phyloP scores from a whole-genome alignment of 2,329 filamentous ascomycete genomes.

The Proliferodiscus dingleyae region DNA sequence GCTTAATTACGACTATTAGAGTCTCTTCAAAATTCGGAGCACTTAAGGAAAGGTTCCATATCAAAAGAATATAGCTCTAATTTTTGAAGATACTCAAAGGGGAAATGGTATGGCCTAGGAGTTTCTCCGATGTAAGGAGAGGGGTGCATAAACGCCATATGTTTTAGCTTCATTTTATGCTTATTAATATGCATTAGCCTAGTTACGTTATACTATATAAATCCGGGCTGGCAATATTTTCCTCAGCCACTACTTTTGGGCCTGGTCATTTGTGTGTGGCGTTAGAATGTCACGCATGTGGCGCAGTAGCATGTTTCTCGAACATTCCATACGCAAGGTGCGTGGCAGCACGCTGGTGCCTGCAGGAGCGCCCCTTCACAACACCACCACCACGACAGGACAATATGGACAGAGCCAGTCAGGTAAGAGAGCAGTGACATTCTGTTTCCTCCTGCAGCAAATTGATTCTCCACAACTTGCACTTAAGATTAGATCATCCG shows the following conservation, averaged over 20 bases:
- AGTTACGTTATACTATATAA: neutral
- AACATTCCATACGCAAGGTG: too few species aligned
- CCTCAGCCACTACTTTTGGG: neutral
- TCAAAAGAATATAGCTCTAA: neutral
- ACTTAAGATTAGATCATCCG: too few species aligned
- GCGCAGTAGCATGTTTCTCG: too few species aligned
- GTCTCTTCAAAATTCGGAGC: neutral
- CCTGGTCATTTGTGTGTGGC: neutral
- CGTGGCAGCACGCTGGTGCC: too few species aligned
- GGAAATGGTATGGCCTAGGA: neutral
- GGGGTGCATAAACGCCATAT: slow-evolving; percentile 1
- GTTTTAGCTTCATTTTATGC: neutral
- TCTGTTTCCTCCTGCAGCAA: too few species aligned
- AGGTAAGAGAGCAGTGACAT: too few species aligned
- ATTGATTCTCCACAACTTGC: too few species aligned
- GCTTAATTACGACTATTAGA: neutral
- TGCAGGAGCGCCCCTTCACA: too few species aligned
- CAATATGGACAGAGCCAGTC: too few species aligned
- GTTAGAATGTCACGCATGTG: too few species aligned
- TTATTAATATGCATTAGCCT: neutral
- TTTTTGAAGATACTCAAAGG: neutral
- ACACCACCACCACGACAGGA: too few species aligned
- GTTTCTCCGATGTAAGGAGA: neutral
- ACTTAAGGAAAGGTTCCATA: neutral
- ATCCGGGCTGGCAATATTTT: neutral